Base-by-base conservation (phyloP, 345 rosid genomes). In the Raphanus raphanistrum region DNA sequence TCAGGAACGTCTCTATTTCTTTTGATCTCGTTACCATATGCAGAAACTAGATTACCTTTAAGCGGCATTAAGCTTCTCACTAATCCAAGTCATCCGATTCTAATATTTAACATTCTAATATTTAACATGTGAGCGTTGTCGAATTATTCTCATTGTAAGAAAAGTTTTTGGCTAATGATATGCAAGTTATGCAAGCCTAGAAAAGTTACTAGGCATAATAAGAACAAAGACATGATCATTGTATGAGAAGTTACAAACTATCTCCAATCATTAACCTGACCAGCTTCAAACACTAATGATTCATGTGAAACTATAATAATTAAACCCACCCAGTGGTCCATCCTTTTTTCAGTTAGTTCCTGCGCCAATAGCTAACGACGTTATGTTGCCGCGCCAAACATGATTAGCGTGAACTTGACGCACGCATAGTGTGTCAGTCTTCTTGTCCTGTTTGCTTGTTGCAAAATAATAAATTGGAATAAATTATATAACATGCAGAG, bases 331-430 rank as follows among this genome's bases (percentile, higher is more conserved):
- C 26, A 71, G 13, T 64, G 67, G 72, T 41, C 50, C 41, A 61
- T 25, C n/a, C 48, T 57, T 21, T 50, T 70, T 17, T 70, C 60
- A 35, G 35, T 65, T 58, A 25, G 41, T 57, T 7, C 29, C 21
- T 78, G 77, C 32, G 41, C 73, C 81, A 66, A 78, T 58, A 57
- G 76, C 61, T 67, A 7, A 10, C 61, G 62, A 7, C 32, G 41
- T 68, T 66, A 10, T 68, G 63, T 9, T 79, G 78, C 75, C 75
- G 67, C 74, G 82, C 75, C 62, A 38, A 79, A 54, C 79, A 69
- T 74, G 79, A 45, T 63, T 74, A 63, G 66, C 82, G 79, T 79
- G 75, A 74, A 68, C 75, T 54, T 79, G 71, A 79, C 79, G 75
- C 69, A 79, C 79, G 75, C 69, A 52, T 74, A 79, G 25, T 73